Evolutionary conservation across 2,329 filamentous ascomycete species (phyloP), one percentile per base, ranked within the genome.

Genomic region (Fusarium xylarioides): DNA sequence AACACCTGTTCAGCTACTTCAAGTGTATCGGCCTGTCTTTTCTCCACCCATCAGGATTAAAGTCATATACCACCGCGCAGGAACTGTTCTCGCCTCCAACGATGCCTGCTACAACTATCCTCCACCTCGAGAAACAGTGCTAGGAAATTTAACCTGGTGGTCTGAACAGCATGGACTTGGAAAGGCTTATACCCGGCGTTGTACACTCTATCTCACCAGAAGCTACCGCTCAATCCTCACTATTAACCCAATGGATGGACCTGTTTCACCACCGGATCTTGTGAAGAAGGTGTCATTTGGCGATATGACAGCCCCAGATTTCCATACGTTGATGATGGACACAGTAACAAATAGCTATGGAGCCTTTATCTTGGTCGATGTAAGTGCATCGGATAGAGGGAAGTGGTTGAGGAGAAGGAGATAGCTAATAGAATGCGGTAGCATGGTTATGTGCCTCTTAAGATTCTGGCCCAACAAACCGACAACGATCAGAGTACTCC

Each of bases 261-360:
- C 69, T 28, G 68, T 76, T 21, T 40, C 64, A 11, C 64, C 75
- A 19, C 52, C 38, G 7, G 62, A 81, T 66, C 65, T 79, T 59
- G 79, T 81, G 69, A 77, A 78, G 68, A 77, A 76, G 26, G 38
- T 78, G n/a, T 75, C 78, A 49, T 74, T 80, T 43, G 77, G 74
- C n/a, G 62, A 71, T 46, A 56, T 68, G 10, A 67, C 79, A 30
- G 72, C 72, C 42, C 73, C 74, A 16, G 76, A 79, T 37, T 75
- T 79, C 53, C 73, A 79, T 49, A 73, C 61, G 9, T 68, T 73
- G 14, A 58, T 78, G 59, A 67, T 74, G 37, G 65, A 70, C 28
- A 68, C 71, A 34, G 15, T 59, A 18, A 56, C 18, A 4, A 57
- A 65, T 11, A 60, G 52, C 2, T 60, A 68, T 14, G 74, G 74